These are phyloP conservation scores for Kwoniella dendrophila DNA, from an alignment of 768 basidiomycete species.

Conservation along the genomic window DNA sequence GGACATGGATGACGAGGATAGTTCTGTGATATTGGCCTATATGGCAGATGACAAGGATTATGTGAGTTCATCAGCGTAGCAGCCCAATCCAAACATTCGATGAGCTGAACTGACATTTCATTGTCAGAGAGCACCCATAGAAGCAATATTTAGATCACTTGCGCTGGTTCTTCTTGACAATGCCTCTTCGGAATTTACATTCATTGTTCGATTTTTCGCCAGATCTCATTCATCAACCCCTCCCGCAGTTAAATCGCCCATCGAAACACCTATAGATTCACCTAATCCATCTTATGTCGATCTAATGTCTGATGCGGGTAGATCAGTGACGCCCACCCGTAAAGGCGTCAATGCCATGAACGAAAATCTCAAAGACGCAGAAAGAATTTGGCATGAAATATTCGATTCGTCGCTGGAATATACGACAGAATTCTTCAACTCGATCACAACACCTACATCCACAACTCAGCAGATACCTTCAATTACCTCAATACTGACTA, in stretches of 20 bases:
- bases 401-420: conserved; percentile 90
- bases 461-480: conserved; percentile 59
- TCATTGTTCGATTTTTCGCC: conserved; percentile 81
- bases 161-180: conserved; percentile 93
- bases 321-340: conserved; percentile 11
- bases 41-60: conserved; percentile 85
- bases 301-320: conserved; percentile 29
- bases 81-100: background rate
- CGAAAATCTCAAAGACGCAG: conserved; percentile 45
- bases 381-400: conserved; percentile 80
- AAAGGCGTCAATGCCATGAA: conserved; percentile 15
- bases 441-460: conserved; percentile 67
- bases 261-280: conserved; percentile 25
- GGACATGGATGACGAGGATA: conserved; percentile 65
- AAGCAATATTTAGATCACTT: conserved; percentile 81
- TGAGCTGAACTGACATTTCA: background rate
- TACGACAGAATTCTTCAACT: conserved; percentile 72
- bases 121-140: conserved; percentile 73
- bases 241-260: conserved; percentile 5
- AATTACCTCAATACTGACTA: conserved; percentile 75
- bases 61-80: conserved; percentile 63
- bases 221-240: conserved; percentile 1
- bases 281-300: conserved; percentile 30
- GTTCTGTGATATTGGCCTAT: conserved; percentile 74
- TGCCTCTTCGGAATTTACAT: conserved; percentile 86